These are phyloP conservation scores for Labyrinthula sp. DNA, from an alignment of 352 stramenopile genomes.

Conservation along the genomic window DNA sequence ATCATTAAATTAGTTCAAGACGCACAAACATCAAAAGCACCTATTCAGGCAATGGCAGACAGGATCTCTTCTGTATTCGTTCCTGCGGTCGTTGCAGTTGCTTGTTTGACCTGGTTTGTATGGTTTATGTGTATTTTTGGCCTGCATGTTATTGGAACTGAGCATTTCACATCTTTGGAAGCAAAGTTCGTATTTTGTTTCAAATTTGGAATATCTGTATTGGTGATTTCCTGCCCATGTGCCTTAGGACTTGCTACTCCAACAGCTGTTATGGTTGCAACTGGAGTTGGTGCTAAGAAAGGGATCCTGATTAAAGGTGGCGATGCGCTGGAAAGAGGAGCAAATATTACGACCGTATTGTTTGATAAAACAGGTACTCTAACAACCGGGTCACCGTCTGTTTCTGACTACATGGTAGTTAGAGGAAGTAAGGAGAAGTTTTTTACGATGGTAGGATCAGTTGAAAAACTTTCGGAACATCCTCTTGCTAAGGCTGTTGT, in stretches of 20 bases:
- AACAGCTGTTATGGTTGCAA: slow-evolving; percentile 93
- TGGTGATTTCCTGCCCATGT: slow-evolving; percentile 97
- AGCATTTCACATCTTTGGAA: slow-evolving; percentile 36
- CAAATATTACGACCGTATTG: slow-evolving; percentile 75
- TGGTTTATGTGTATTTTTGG: slow-evolving; percentile 61
- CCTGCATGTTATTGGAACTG: too few relatives aligned
- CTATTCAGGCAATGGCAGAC: slow-evolving; percentile 91
- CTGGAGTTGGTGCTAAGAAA: slow-evolving; percentile 75
- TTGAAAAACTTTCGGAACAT: slow-evolving; percentile 77
- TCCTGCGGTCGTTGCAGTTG: slow-evolving; percentile 69
- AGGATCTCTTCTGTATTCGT: slow-evolving; percentile 77
- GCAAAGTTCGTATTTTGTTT: slow-evolving; percentile 65
- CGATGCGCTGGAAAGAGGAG: slow-evolving; percentile 61
- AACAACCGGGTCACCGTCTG: slow-evolving; percentile 62
- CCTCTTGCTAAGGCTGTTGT: slow-evolving; percentile 74
- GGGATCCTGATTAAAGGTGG: slow-evolving; percentile 97
- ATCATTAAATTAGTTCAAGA: slow-evolving; percentile 95
- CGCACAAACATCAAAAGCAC: slow-evolving; percentile 85
- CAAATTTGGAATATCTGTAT: slow-evolving; percentile 82
- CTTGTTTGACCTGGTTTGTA: slow-evolving; percentile 70
- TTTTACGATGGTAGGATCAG: slow-evolving; percentile 49
- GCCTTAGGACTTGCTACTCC: slow-evolving; percentile 89
- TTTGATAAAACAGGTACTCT: slow-evolving; percentile 99
- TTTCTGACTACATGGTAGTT: slow-evolving; percentile 53
- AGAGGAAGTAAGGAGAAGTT: slow-evolving; percentile 41